A percentile compares a stretch with the other conserved stretches of the same genome.
These are phyloP conservation scores for Heteromeles arbutifolia DNA, from an alignment of 306 rosid genomes.

Conservation along the genomic window DNA sequence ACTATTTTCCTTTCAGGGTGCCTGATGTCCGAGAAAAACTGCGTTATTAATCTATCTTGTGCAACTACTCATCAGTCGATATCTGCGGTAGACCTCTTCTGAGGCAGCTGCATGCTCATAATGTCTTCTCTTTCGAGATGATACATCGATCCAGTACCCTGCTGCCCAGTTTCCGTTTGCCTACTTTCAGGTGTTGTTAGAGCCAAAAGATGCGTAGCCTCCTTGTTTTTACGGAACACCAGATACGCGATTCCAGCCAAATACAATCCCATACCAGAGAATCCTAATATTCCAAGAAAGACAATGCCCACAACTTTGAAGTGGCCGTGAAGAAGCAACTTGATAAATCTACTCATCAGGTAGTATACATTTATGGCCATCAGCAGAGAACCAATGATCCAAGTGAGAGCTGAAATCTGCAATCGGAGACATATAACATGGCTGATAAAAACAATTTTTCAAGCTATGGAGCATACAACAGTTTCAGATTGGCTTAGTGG, in stretches of 20 bases:
- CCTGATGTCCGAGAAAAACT: background rate
- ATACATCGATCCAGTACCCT: constrained; percentile 34
- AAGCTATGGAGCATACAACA: background rate
- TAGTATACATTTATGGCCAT: constrained; percentile 85
- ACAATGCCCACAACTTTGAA: constrained; percentile 37
- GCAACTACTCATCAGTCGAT: constrained; percentile 34
- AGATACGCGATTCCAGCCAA: constrained; percentile 72
- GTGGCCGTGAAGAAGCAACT: constrained; percentile 59
- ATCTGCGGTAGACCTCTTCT: constrained; percentile 43
- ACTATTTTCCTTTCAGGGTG: background rate
- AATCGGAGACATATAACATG: background rate
- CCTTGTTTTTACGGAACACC: constrained; percentile 61
- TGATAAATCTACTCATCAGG: constrained; percentile 54
- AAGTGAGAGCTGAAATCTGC: constrained; percentile 69
- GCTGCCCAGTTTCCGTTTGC: constrained; percentile 37
- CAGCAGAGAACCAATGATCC: constrained; percentile 60
- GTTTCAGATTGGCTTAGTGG: too few species aligned
- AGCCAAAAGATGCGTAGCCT: constrained; percentile 53
- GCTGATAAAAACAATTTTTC: background rate
- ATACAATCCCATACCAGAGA: constrained; percentile 67
- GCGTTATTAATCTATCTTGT: constrained; percentile 4
- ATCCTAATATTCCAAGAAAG: constrained; percentile 75
- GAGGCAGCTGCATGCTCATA: constrained; percentile 87
- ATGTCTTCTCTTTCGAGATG: constrained; percentile 68
- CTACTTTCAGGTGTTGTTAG: constrained; percentile 56